Percentiles rank a stretch among this genome's conserved stretches.
Evolutionary conservation across 1,284 basidiomycete species (phyloP).

Genomic region (Cryptococcus sp.): DNA sequence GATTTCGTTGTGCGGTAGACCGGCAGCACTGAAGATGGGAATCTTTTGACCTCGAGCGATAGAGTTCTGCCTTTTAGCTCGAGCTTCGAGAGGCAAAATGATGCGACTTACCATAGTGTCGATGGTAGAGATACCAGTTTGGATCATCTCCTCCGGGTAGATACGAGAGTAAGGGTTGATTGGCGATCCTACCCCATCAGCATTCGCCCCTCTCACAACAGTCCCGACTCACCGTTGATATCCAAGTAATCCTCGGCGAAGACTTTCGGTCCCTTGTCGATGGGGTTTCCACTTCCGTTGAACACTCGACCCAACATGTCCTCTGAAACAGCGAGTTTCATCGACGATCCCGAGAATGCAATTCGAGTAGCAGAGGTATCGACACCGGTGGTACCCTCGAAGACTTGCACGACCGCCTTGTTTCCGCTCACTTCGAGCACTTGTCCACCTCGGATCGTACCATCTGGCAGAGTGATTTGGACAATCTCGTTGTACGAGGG

Average conservation of each 20-base stretch:
- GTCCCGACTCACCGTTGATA: conserved; percentile 79
- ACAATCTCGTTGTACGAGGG: conserved; percentile 99
- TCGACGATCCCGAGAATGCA: conserved; percentile 95
- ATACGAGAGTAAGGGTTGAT: conserved; percentile 99
- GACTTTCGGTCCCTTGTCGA: conserved; percentile 97
- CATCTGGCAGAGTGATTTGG: conserved; percentile 90
- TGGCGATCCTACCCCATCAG: conserved; percentile 96
- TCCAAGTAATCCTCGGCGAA: conserved; percentile 99
- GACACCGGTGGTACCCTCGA: conserved; percentile 96
- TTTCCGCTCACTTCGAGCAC: conserved; percentile 97
- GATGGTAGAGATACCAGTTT: conserved; percentile 99
- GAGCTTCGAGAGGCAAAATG: neutral
- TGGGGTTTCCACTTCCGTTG: conserved; percentile 96
- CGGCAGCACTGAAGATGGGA: conserved; percentile 96
- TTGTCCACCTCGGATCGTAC: conserved; percentile 89
- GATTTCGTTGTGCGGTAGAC: conserved; percentile 51
- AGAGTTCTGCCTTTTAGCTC: conserved; percentile 59
- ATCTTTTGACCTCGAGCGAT: conserved; percentile 99
- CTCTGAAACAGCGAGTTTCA: conserved; percentile 99
- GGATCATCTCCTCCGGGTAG: conserved; percentile 99
- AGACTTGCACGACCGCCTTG: conserved; percentile 99
- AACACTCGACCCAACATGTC: conserved; percentile 99
- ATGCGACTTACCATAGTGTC: conserved; percentile 76
- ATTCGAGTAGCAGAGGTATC: conserved; percentile 92
- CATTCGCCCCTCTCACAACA: too few species aligned